Evolutionary conservation across 352 stramenopile genomes (phyloP), one percentile per base, ranked within the genome.

Genomic region (Phytopythium aichiense): DNA sequence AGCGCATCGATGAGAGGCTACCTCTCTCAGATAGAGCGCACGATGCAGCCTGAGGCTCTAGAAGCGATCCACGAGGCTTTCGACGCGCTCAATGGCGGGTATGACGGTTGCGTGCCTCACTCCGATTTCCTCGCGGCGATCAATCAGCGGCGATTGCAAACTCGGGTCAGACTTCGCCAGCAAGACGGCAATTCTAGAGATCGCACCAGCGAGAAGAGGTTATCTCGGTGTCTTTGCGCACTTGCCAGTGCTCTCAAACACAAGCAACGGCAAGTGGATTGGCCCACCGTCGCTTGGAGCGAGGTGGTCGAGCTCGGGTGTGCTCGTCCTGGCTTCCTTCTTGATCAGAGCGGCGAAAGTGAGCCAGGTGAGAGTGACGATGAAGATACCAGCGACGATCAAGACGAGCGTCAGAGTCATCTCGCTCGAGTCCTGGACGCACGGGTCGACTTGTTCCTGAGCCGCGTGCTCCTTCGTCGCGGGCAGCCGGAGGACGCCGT

Each of bases 401-500:
- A 77, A 7, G 50, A 56, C 7, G 58, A 48, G n/a, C 43, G 16
- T 4, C 56, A 72, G 15, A 22, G 61, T 5, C 58, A 66, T 12
- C 70, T 57, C n/a, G 43, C 61, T 4, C 60, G 56, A 22, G 62
- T 66, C 6, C 57, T 92, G 18, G 60, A 68, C 28, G 68, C 77
- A 5, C 74, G 74, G 13, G 58, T 81, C 25, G 77, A 84, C 51
- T 58, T 89, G 7, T 72, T 90, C 23, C 62, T 87, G 33, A 77
- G 71, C 42, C 78, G 80, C 0, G 77, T 88, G 18, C 77, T 71
- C 43, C 67, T 89, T 7, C 73, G 74, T 23, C 67, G 78, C 12
- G 83, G 81, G 0, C 79, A 88, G 52, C 50, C 88, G 4, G 81
- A 91, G 6, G 79, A 91, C 50, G 76, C 79, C 0, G 68, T 81